Evolutionary conservation across 139 green algal genomes (phyloP), one percentile per base, ranked within the genome.

Genomic region (Diplosphaera chodatii): DNA sequence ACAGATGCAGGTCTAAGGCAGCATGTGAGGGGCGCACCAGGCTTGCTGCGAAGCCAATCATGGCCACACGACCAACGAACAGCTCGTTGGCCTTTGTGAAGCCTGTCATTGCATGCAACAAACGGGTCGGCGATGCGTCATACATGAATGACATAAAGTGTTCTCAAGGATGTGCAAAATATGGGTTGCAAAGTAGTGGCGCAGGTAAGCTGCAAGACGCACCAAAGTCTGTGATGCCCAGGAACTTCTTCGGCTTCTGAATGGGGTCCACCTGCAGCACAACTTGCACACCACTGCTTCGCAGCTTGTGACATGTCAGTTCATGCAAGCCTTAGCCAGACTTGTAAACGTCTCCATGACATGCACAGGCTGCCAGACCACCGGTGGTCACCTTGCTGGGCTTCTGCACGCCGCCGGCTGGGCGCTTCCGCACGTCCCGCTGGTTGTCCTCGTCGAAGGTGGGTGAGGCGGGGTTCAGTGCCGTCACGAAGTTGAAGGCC

Each of bases 381-480:
- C n/a, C n/a, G n/a, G n/a, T n/a, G n/a, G n/a, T n/a, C 2, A 33
- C 28, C 59, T 33, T 65, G 59, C 59, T 32, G 27, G 59, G 59
- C 21, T 32, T 31, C 62, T 74, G 59, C 21, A 55, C 32, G 34
- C 56, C 32, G n/a, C 74, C 74, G 5, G 37, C 10, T 30, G 68
- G 68, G 1, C 74, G 32, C 74, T 79, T 79, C 32, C 32, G 70
- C 16, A 79, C 68, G 69, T 79, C 74, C 23, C 22, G 31, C 74
- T 79, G 74, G 69, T 79, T 79, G 18, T 48, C 27, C 18, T 71
- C 64, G 40, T 18, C 33, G 64, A 79, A 79, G n/a, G 74, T 79
- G 28, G 71, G 63, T 0, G 40, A 28, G 3, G 31, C 32, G n/a
- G 74, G 74, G 33, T 64, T 37, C 32, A 79, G 55, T 10, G 74